Evolutionary conservation across 2,329 filamentous ascomycete species (phyloP).

Genomic region (Ophiostoma fasciatum): DNA sequence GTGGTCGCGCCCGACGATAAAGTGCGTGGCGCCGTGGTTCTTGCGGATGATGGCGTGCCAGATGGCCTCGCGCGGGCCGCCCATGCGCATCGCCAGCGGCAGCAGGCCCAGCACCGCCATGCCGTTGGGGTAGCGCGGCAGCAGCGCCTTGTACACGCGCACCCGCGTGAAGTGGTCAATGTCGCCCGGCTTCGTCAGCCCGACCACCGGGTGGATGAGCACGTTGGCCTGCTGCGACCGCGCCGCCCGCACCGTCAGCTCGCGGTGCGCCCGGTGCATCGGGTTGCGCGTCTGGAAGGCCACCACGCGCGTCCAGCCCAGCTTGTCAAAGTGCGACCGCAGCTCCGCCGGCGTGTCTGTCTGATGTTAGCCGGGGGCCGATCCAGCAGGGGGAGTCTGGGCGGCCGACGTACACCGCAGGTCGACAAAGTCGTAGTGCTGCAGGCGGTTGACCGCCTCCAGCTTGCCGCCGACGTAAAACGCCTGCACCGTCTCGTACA

Average conservation of each 20-base stretch:
- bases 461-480: constrained; percentile 94
- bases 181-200: constrained; percentile 95
- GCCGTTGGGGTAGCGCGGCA: constrained; percentile 94
- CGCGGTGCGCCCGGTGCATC: constrained; percentile 97
- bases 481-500: constrained; percentile 66
- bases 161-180: constrained; percentile 99
- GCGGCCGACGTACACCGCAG: constrained; percentile 49
- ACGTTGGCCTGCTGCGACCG: constrained; percentile 95
- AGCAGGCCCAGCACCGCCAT: constrained; percentile 96
- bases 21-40: constrained; percentile 98
- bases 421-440: constrained; percentile 98
- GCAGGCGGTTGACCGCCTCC: constrained; percentile 84
- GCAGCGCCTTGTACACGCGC: constrained; percentile 92
- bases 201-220: constrained; percentile 96
- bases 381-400: neutral
- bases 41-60: constrained; percentile 99
- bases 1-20: constrained; percentile 97
- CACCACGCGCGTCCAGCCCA: constrained; percentile 93
- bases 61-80: constrained; percentile 91
- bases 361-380: neutral
- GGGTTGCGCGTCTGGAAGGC: constrained; percentile 99
- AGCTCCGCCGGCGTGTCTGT: constrained; percentile 85
- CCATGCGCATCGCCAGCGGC: constrained; percentile 97
- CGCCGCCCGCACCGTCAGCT: constrained; percentile 92
- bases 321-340: constrained; percentile 95